Conservation (phyloP, 2,329 filamentous ascomycete genomes). For the Xylariaceae sp. region DNA sequence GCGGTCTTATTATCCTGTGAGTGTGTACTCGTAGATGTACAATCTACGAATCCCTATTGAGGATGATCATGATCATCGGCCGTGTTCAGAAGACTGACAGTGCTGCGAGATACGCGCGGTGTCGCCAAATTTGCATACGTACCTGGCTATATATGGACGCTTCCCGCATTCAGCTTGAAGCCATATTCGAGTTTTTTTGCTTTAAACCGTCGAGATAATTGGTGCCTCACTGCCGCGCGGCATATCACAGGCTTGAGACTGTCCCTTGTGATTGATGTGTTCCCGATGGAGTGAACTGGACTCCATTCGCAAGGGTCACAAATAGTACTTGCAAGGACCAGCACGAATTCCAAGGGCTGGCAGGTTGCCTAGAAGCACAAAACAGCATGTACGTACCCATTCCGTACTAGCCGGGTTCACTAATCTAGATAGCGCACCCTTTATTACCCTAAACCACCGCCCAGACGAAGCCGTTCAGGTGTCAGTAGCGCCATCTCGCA, state of each 20-base stretch:
- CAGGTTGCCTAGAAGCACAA: neutral
- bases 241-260: slow-evolving; percentile 1
- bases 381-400: neutral
- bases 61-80: neutral
- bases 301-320: too few species aligned
- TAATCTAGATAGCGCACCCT: neutral
- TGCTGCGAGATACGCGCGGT: too few species aligned
- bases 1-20: neutral
- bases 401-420: neutral
- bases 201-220: neutral
- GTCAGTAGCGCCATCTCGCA: neutral
- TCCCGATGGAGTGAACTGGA: neutral
- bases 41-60: neutral
- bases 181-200: neutral
- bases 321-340: too few species aligned
- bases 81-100: too few species aligned
- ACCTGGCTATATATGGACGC: too few species aligned
- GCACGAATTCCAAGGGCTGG: too few species aligned
- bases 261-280: neutral
- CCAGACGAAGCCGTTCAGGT: neutral
- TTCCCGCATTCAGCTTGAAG: too few species aligned
- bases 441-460: neutral
- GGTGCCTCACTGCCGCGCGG: slow-evolving; percentile 6
- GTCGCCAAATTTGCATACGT: neutral
- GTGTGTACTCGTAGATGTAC: too few species aligned